Percentiles rank a stretch among this genome's conserved stretches.
These are phyloP conservation scores for Eucalyptus rudis DNA, from an alignment of 345 rosid genomes.

Conservation along the genomic window DNA sequence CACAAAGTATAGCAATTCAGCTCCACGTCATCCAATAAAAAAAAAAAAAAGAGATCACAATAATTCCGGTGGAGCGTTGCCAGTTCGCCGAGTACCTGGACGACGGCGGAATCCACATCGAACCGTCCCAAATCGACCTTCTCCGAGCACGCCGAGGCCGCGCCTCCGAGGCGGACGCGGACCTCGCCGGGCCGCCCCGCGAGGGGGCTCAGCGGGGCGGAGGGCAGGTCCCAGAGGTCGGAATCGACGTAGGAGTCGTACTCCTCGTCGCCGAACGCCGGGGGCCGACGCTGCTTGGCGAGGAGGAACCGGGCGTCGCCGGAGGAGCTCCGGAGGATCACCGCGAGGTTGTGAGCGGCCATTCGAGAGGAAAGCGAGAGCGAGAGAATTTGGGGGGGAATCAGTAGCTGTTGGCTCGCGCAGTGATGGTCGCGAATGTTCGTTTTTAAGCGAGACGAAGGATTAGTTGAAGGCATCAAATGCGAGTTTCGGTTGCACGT, in stretches of 20 bases:
- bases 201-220: slow-evolving; percentile 12
- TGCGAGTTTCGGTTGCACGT: not conserved
- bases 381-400: not conserved
- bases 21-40: not conserved
- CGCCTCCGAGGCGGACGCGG: not conserved
- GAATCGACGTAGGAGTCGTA: slow-evolving; percentile 67
- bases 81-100: slow-evolving; percentile 11
- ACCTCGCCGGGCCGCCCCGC: not conserved
- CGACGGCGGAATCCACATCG: slow-evolving; percentile 31
- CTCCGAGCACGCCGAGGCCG: slow-evolving; percentile 6
- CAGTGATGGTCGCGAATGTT: not conserved
- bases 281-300: slow-evolving; percentile 48
- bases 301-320: slow-evolving; percentile 36
- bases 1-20: not conserved
- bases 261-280: slow-evolving; percentile 36
- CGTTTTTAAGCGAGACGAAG: not conserved
- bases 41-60: not conserved
- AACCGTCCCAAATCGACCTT: slow-evolving; percentile 19
- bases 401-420: not conserved
- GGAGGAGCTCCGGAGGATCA: slow-evolving; percentile 22
- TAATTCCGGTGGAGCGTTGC: not conserved
- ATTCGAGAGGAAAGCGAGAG: not conserved
- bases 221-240: slow-evolving; percentile 83
- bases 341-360: slow-evolving; percentile 26
- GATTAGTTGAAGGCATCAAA: not conserved